Base-by-base conservation (phyloP, 805 yeast genomes). In the Yamadazyma sp. region DNA sequence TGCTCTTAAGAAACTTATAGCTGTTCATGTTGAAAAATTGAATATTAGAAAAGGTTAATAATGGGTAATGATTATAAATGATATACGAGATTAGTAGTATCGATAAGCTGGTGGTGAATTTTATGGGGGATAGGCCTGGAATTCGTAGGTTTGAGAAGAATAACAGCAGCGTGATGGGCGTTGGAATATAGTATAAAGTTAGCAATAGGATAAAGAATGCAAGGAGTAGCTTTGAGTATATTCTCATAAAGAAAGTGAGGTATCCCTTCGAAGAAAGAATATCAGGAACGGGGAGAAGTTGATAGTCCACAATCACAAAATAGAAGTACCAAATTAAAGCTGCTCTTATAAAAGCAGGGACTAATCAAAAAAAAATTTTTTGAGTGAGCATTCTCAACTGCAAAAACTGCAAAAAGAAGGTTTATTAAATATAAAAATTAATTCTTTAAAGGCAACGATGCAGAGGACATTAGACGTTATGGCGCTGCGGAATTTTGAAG, bases 61-160 rank as follows among this genome's bases (percentile, higher is more conserved):
- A 21, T 2, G 34, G 23, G 16, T 21, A 26, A 20, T 32, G 35
- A 19, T 31, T 38, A 4, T 35, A 5, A 2, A 31, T 9, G 17
- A 35, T 11, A 13, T 37, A 25, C 9, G 46, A 31, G 3, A 37
- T 3, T 5, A 29, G 4, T 26, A 43, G 15, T 5, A 43, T 17
- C 7, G 47, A 33, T 17, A 34, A 11, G 6, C 37, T 32, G 28
- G 42, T 27, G 16, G 33, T 34, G 24, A 39, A 22, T 28, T 39
- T 37, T 13, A 37, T 19, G 29, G 43, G 42, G 33, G 28, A 14
- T 28, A n/a, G n/a, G n/a, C n/a, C n/a, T n/a, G n/a, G 46, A 38
- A 7, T 21, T 31, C 31, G 21, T 15, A 30, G 32, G 13, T 16
- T 31, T 31, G 5, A 9, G 12, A 16, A 16, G 21, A 9, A 13